phyloP scores from a whole-genome alignment of 805 yeast genomes.

The Hanseniaspora taiwanica region DNA sequence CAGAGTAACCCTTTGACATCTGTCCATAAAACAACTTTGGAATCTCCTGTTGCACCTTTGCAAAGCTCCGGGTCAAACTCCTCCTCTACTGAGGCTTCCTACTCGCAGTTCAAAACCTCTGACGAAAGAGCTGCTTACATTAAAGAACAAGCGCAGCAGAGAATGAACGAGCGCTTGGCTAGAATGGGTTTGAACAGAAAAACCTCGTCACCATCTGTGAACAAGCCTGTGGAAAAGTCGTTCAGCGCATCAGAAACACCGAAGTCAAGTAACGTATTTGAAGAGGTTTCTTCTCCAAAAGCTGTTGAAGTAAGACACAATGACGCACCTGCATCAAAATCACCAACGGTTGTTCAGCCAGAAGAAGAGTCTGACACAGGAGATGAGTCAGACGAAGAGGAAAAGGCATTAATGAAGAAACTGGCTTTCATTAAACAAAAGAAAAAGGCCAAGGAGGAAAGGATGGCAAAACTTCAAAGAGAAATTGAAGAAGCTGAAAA shows the following conservation, averaged over 20 bases:
- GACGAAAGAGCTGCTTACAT: slow-evolving; percentile 68
- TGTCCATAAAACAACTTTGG: too few species aligned
- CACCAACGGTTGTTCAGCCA: too few species aligned
- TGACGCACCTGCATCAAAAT: too few species aligned
- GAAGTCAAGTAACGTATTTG: slow-evolving; percentile 3
- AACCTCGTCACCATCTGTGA: background rate
- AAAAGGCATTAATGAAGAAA: slow-evolving; percentile 28
- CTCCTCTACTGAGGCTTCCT: slow-evolving; percentile 6
- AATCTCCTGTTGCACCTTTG: too few species aligned
- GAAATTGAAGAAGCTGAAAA: slow-evolving; percentile 44
- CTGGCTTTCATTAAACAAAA: slow-evolving; percentile 31
- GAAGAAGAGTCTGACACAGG: slow-evolving; percentile 17
- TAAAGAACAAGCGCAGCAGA: slow-evolving; percentile 67
- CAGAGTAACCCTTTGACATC: too few species aligned
- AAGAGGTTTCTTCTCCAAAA: slow-evolving; percentile 8
- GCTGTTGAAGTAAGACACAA: background rate
- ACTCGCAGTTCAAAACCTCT: slow-evolving; percentile 26
- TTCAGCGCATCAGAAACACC: too few species aligned
- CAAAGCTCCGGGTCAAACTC: too few species aligned
- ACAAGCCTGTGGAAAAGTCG: background rate
- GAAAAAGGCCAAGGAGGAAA: slow-evolving; percentile 45
- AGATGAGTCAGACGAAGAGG: slow-evolving; percentile 36
- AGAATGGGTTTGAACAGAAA: slow-evolving; percentile 55
- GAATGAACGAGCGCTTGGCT: slow-evolving; percentile 78
- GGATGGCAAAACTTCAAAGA: slow-evolving; percentile 41